phyloP scores from a whole-genome alignment of 176 grass and related monocot genomes.

The Chrysopogon serrulatus region DNA sequence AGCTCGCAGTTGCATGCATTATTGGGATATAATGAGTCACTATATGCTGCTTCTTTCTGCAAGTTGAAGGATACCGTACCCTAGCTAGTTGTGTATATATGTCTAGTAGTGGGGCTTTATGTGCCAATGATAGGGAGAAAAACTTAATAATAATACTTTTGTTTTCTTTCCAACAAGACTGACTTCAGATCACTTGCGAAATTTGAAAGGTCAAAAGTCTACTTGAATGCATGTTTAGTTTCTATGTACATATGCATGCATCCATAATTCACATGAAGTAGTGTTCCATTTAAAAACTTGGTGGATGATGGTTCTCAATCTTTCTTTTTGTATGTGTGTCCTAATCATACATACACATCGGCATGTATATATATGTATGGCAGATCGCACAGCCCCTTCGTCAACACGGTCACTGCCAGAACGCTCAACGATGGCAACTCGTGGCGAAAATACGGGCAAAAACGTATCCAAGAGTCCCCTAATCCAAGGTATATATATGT shows the following conservation, averaged over 20 bases:
- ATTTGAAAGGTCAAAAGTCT: not conserved
- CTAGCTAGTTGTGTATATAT: not conserved
- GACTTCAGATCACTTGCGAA: not conserved
- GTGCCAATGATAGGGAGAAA: conserved; percentile 9
- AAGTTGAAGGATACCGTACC: not conserved
- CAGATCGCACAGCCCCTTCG: conserved; percentile 54
- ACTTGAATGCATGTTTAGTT: not conserved
- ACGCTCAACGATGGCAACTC: conserved; percentile 34
- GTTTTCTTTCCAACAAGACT: not conserved
- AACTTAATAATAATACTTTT: not conserved
- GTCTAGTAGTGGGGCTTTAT: conserved; percentile 9
- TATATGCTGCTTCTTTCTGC: not conserved
- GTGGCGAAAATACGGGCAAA: conserved; percentile 95
- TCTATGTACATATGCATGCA: not conserved
- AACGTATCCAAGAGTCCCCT: conserved; percentile 42
- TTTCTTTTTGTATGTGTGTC: not conserved
- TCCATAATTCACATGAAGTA: not conserved
- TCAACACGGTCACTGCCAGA: conserved; percentile 2
- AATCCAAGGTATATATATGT: conserved; percentile 44
- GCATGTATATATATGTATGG: not conserved
- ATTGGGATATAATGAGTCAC: not conserved
- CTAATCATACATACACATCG: not conserved
- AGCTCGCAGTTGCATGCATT: not conserved
- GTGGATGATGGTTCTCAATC: not conserved
- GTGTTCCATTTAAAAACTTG: not conserved